Conservation (phyloP, 257 asterid genomes). For the Nicotiana paniculata region DNA sequence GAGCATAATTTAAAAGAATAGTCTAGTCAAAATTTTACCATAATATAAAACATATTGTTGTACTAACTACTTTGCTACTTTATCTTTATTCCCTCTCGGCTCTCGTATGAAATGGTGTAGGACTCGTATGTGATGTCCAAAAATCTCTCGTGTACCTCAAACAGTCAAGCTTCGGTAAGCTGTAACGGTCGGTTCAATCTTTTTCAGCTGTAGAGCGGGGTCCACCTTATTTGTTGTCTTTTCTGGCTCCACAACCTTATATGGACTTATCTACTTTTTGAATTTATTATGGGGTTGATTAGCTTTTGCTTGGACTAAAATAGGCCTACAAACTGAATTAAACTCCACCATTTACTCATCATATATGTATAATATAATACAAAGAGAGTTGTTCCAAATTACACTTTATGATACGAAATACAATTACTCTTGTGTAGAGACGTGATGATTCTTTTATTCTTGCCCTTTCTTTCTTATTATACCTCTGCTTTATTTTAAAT, state of each 20-base stretch:
- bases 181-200: slow-evolving; percentile 71
- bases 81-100: too few relatives aligned
- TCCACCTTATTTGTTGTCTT: not conserved
- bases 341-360: not conserved
- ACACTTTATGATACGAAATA: too few relatives aligned
- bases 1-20: too few relatives aligned
- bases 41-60: not conserved
- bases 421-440: too few relatives aligned
- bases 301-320: slow-evolving; percentile 26
- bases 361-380: not conserved
- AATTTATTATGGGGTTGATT: slow-evolving; percentile 34
- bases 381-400: too few relatives aligned
- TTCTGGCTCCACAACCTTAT: slow-evolving; percentile 37
- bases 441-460: too few relatives aligned
- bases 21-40: too few relatives aligned
- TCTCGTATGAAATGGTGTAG: too few relatives aligned
- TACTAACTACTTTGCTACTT: not conserved
- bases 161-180: slow-evolving; percentile 62
- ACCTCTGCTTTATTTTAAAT: too few relatives aligned
- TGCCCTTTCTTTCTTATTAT: too few relatives aligned
- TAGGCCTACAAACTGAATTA: not conserved
- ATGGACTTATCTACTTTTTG: slow-evolving; percentile 33
- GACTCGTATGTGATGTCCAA: slow-evolving; percentile 21
- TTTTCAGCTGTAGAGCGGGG: slow-evolving; percentile 15
- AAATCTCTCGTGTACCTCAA: slow-evolving; percentile 43